Percentiles rank a stretch among this genome's conserved stretches.
These are phyloP conservation scores for Lablab purpureus DNA, from an alignment of 306 rosid genomes.

Conservation along the genomic window DNA sequence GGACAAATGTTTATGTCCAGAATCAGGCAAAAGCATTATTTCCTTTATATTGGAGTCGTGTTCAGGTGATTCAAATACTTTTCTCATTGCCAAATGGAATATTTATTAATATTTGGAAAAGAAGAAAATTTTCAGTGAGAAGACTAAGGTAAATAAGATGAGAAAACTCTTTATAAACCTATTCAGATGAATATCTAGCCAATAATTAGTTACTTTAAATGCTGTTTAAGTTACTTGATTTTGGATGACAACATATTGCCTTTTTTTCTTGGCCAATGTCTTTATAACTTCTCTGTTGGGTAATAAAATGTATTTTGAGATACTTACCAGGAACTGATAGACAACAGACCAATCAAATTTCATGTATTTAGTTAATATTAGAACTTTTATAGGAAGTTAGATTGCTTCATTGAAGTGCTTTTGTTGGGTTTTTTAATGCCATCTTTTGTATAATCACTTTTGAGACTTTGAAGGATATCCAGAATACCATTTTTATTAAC, in stretches of 20 bases:
- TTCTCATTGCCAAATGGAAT: not conserved
- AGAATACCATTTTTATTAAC: slow-evolving; percentile 34
- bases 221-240: slow-evolving; percentile 20
- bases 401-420: slow-evolving; percentile 33
- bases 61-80: slow-evolving; percentile 75
- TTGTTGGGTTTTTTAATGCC: slow-evolving; percentile 14
- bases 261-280: slow-evolving; percentile 25
- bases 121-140: not conserved
- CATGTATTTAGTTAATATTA: slow-evolving; percentile 35
- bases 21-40: slow-evolving; percentile 95
- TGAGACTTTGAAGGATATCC: slow-evolving; percentile 28
- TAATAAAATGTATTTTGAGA: slow-evolving; percentile 1
- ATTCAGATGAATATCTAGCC: not conserved
- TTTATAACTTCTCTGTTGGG: not conserved
- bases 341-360: slow-evolving; percentile 31
- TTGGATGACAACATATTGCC: not conserved
- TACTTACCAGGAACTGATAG: slow-evolving; percentile 31
- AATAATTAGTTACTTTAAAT: not conserved
- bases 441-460: slow-evolving; percentile 17
- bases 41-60: slow-evolving; percentile 97
- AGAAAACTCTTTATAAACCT: slow-evolving; percentile 15
- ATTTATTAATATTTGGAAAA: slow-evolving; percentile 1
- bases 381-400: slow-evolving; percentile 34
- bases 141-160: slow-evolving; percentile 14
- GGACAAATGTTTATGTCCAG: slow-evolving; percentile 90